These are phyloP conservation scores for Calonectria fujianensis DNA, from an alignment of 2,329 filamentous ascomycete species.

Conservation along the genomic window DNA sequence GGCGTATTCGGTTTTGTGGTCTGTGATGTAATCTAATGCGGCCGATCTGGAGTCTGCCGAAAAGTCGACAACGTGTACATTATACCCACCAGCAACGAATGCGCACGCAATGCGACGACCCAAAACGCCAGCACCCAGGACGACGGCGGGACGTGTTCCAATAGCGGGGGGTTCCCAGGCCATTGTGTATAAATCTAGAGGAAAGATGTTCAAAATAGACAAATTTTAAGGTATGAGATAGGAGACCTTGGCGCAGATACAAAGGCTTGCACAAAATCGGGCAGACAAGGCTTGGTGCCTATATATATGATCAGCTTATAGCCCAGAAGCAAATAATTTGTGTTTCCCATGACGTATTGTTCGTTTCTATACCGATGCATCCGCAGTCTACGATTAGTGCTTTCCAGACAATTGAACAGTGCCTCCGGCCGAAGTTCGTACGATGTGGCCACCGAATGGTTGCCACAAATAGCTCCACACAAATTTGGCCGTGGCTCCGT, in stretches of 20 bases:
- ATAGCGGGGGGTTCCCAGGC: conserved; percentile 2
- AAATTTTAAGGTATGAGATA: neutral
- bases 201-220: neutral
- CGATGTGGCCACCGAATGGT: neutral
- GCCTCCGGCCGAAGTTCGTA: neutral
- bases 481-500: neutral
- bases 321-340: too few relatives aligned
- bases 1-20: neutral
- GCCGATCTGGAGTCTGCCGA: neutral
- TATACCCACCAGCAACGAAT: conserved; percentile 12
- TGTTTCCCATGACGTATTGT: neutral
- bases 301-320: neutral
- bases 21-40: neutral
- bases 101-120: neutral
- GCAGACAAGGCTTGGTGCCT: neutral
- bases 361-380: neutral
- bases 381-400: neutral
- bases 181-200: neutral
- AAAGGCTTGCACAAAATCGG: neutral
- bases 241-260: fast-evolving
- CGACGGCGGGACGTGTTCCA: neutral
- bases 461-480: neutral
- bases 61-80: conserved; percentile 22
- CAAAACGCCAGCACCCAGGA: conserved; percentile 7
- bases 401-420: neutral